Evolutionary conservation across 768 basidiomycete genomes (phyloP).

Genomic region (Nevesoporus exiguus): DNA sequence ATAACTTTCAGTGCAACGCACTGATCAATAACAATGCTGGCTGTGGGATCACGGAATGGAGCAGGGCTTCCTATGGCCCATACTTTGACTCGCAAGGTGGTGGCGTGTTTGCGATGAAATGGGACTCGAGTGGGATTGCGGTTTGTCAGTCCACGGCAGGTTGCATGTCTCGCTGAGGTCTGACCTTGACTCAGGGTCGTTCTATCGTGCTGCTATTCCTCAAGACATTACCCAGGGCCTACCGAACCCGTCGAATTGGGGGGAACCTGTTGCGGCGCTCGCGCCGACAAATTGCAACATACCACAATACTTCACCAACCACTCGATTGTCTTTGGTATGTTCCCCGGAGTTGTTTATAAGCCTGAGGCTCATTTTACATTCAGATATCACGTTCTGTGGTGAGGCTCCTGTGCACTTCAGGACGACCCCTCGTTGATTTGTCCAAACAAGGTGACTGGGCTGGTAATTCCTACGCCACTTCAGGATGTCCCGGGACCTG

Average conservation of each 20-base stretch:
- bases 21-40: constrained; percentile 58
- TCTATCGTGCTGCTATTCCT: constrained; percentile 76
- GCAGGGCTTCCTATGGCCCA: constrained; percentile 78
- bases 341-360: constrained; percentile 5
- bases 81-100: constrained; percentile 77
- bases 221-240: constrained; percentile 56
- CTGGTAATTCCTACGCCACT: constrained; percentile 75
- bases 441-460: constrained; percentile 65
- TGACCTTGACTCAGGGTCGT: constrained; percentile 55
- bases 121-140: constrained; percentile 75
- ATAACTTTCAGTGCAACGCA: constrained; percentile 56
- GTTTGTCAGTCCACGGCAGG: constrained; percentile 50
- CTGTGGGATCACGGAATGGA: constrained; percentile 77
- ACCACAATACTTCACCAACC: constrained; percentile 56
- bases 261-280: constrained; percentile 60
- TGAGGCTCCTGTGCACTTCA: constrained; percentile 28
- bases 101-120: constrained; percentile 86
- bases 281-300: constrained; percentile 55
- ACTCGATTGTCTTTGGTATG: constrained; percentile 74
- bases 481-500: constrained; percentile 77
- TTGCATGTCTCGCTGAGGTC: neutral
- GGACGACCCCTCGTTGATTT: constrained; percentile 4
- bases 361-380: constrained; percentile 14
- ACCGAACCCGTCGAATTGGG: constrained; percentile 69
- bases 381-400: constrained; percentile 83